A percentile compares a stretch with the other conserved stretches of the same genome.
These are phyloP conservation scores for Scheffersomyces illinoinensis DNA, from an alignment of 1,139 yeast species.

Conservation along the genomic window DNA sequence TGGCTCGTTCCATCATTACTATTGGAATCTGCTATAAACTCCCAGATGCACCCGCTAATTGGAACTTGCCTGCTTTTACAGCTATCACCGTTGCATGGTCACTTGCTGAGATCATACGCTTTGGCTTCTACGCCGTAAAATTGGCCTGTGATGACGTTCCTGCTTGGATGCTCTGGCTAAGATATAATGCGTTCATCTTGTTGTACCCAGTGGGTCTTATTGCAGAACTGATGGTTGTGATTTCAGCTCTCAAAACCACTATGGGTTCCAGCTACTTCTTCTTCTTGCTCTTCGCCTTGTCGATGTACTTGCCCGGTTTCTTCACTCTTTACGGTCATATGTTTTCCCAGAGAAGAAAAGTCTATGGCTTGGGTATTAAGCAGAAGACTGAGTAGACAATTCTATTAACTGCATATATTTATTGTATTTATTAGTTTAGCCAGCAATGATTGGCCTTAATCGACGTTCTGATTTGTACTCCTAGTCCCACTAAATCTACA, in stretches of 20 bases:
- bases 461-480: background rate
- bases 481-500: background rate
- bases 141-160: constrained; percentile 17
- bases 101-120: constrained; percentile 33
- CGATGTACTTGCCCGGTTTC: constrained; percentile 37
- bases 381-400: background rate
- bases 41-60: constrained; percentile 38
- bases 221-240: constrained; percentile 33
- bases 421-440: too few species aligned
- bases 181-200: constrained; percentile 34
- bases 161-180: constrained; percentile 25
- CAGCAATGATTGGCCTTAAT: background rate
- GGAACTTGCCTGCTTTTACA: constrained; percentile 21
- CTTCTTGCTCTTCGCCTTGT: constrained; percentile 30
- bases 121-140: constrained; percentile 28
- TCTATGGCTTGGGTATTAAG: background rate
- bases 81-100: constrained; percentile 36
- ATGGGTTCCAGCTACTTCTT: constrained; percentile 15
- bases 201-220: constrained; percentile 38
- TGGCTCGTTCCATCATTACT: constrained; percentile 34
- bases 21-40: constrained; percentile 30
- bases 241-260: constrained; percentile 20
- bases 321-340: constrained; percentile 30
- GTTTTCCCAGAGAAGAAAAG: constrained; percentile 32
- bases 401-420: background rate